Evolutionary conservation across 345 rosid genomes (phyloP), one percentile per base, ranked within the genome.

Genomic region (Populus nigra): DNA sequence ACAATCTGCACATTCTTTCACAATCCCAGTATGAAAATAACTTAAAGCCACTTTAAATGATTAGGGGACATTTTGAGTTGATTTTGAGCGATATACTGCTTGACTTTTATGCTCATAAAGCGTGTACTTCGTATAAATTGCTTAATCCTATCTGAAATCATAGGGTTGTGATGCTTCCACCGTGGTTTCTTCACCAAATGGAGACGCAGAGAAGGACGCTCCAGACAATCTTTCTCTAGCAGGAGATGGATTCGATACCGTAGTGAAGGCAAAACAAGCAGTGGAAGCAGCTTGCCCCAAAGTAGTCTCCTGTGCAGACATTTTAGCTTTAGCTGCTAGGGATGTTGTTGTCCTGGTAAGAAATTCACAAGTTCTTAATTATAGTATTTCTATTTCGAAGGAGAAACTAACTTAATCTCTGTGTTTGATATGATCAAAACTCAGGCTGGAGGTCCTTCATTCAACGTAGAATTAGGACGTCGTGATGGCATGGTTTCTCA

Each of bases 141-240:
- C 33, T 31, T 2, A 31, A 31, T 45, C 15, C 50, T 45, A 9
- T 45, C 8, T 75, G 53, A 7, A 49, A 11, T 72, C 1, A 55
- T 2, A 96, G 99, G 99, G 98, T 29, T 96, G 98, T 73, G 99
- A 96, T 74, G 98, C 88, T 0, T 93, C 99, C 1, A 71, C 91
- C 15, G 33, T 96, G 82, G 88, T 93, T 67, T 5, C 85, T 13
- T 93, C 98, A 31, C 89, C 89, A 6, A 89, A 88, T 8, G 88
- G 86, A n/a, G 96, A 91, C 76, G 98, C 98, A 0, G 99, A 92
- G 86, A 96, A 85, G 72, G 96, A 96, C 69, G 90, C 98, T 1
- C 23, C 72, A 9, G 99, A 96, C 78, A 92, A 96, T 81, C 33
- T 86, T 20, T 93, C 99, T 33, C 91, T 96, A 0, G 96, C 98